Percentiles rank a stretch among this genome's conserved stretches.
These are phyloP conservation scores for Eucalyptus regnans DNA, from an alignment of 345 rosid species.

Conservation along the genomic window DNA sequence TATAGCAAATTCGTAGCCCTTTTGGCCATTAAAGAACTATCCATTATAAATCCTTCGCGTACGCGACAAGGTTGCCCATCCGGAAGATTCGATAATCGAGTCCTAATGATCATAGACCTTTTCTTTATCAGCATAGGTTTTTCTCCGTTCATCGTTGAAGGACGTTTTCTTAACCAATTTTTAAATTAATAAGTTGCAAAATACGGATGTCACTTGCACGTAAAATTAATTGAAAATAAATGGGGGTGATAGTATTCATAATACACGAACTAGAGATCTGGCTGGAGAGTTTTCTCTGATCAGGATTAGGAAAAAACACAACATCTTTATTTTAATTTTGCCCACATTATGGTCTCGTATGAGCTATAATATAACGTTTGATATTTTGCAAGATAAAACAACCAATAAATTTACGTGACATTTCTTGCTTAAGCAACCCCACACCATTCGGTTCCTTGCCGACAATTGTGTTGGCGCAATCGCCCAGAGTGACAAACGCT, in stretches of 20 bases:
- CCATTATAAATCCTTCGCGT: not conserved
- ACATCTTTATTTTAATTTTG: not conserved
- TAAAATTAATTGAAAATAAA: not conserved
- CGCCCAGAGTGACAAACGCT: not conserved
- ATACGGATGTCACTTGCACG: not conserved
- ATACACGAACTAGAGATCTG: not conserved
- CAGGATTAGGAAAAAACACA: not conserved
- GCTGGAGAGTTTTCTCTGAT: not conserved
- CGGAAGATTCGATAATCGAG: not conserved
- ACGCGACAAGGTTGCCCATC: not conserved
- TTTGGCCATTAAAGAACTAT: not conserved
- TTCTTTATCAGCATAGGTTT: not conserved
- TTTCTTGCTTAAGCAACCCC: not conserved
- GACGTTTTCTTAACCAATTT: not conserved
- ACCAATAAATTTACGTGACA: not conserved
- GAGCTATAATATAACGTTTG: not conserved
- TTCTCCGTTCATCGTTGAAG: not conserved
- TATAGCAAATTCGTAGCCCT: not conserved
- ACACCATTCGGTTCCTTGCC: not conserved
- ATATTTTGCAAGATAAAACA: not conserved
- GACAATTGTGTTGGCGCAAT: not conserved
- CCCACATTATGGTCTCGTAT: not conserved
- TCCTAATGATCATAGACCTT: not conserved
- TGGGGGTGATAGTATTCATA: not conserved
- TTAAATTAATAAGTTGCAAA: not conserved